Evolutionary conservation across 495 filamentous ascomycete genomes (phyloP), one percentile per base, ranked within the genome.

Genomic region (Hyaloscypha bicolor): DNA sequence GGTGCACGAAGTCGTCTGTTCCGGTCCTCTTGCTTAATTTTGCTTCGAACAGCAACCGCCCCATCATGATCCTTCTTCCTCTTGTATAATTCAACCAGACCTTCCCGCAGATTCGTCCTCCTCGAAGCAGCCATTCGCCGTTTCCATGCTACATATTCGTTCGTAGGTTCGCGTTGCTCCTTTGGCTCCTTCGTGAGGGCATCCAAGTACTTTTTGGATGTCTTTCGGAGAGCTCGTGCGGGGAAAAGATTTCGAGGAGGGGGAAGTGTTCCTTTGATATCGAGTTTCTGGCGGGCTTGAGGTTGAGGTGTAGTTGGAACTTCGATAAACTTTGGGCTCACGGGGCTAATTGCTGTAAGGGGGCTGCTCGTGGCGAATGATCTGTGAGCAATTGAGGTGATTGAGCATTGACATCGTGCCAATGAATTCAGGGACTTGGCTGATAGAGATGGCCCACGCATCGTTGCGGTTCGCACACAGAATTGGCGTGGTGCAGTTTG

Each of bases 291-390:
- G 9, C 76, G 74, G 16, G 78, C 76, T 72, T 72, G 68, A 21
- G 73, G 76, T 76, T 85, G 82, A 39, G 73, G 71, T 3, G 88
- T 82, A 72, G 86, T 83, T 37, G 91, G 91, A 52, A 93, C 78
- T 67, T 91, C 85, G 74, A 94, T 87, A 80, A 87, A 94, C 64
- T 84, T 83, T 66, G 91, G 91, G 53, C 87, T 91, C 73, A 92
- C 89, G 19, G 91, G 91, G 11, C 79, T 77, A 60, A 87, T 78
- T 48, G 72, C 67, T 52, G 60, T 66, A 11, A 67, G 33, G 29
- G 71, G 55, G 19, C 74, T 32, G n/a, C 80, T 72, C 29, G 82
- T 78, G 35, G 77, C 72, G 73, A 87, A 85, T 66, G 77, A 30
- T 33, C 85, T 80, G 19, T 55, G 39, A 4, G 67, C 32, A 52